Evolutionary conservation across 352 stramenopile species (phyloP).

Genomic region (Elongisporangium senticosum): DNA sequence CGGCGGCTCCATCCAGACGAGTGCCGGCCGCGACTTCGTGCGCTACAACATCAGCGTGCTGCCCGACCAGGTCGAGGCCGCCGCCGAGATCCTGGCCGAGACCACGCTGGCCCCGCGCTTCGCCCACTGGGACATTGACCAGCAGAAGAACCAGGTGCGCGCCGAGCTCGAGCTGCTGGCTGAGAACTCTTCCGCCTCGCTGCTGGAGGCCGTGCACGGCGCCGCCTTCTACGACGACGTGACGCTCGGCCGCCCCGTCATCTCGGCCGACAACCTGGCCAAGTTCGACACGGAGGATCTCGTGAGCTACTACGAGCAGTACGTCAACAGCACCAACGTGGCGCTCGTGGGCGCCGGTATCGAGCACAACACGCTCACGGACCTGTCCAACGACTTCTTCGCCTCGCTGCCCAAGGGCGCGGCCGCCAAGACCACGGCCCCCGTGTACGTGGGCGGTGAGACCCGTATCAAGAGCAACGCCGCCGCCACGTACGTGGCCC

Average conservation of each 20-base stretch:
- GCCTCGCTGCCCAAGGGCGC: slow-evolving; percentile 24
- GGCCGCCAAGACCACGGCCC: slow-evolving; percentile 16
- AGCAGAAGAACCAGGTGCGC: slow-evolving; percentile 62
- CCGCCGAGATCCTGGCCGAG: slow-evolving; percentile 73
- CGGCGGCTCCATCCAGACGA: slow-evolving; percentile 54
- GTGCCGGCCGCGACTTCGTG: slow-evolving; percentile 67
- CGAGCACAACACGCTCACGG: slow-evolving; percentile 49
- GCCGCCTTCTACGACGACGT: slow-evolving; percentile 81
- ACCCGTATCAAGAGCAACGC: slow-evolving; percentile 57
- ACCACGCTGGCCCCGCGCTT: slow-evolving; percentile 73
- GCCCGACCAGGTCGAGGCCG: slow-evolving; percentile 55
- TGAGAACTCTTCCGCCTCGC: slow-evolving; percentile 29
- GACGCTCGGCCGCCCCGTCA: slow-evolving; percentile 51
- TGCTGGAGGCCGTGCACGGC: slow-evolving; percentile 59
- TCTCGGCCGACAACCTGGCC: slow-evolving; percentile 48
- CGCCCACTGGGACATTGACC: slow-evolving; percentile 70
- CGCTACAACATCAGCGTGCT: slow-evolving; percentile 75
- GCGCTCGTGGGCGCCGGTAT: slow-evolving; percentile 64
- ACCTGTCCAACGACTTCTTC: slow-evolving; percentile 68
- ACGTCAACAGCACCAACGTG: slow-evolving; percentile 57
- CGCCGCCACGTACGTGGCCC: slow-evolving; percentile 62
- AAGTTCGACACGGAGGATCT: slow-evolving; percentile 43
- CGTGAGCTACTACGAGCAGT: slow-evolving; percentile 54
- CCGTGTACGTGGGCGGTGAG: slow-evolving; percentile 78
- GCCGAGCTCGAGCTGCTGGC: slow-evolving; percentile 44